Percentiles rank a stretch among this genome's conserved stretches.
These are phyloP conservation scores for Russula dissimulans DNA, from an alignment of 768 basidiomycete species.

Conservation along the genomic window DNA sequence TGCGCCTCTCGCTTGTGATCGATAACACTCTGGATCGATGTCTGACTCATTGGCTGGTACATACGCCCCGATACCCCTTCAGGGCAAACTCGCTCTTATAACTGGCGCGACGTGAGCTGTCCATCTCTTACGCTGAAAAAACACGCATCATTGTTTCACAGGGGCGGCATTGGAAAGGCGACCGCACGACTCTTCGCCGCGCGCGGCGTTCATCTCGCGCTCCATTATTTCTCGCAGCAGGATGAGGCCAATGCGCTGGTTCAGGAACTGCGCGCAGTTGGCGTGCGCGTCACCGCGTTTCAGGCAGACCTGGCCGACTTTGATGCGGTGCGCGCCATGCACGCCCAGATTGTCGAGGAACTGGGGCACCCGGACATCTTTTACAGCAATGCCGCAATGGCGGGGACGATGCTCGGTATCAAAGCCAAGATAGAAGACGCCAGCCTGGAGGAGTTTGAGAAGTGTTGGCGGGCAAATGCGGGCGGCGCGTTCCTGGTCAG, in stretches of 20 bases:
- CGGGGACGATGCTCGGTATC: slow-evolving; percentile 35
- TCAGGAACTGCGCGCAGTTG: slow-evolving; percentile 27
- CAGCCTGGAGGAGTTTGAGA: slow-evolving; percentile 37
- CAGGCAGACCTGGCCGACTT: slow-evolving; percentile 41
- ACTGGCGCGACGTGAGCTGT: slow-evolving; percentile 22
- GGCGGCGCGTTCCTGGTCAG: slow-evolving; percentile 39
- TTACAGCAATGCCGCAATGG: slow-evolving; percentile 43
- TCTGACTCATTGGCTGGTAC: slow-evolving; percentile 13
- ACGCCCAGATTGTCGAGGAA: slow-evolving; percentile 33
- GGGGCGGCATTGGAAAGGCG: slow-evolving; percentile 46
- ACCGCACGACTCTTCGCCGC: slow-evolving; percentile 38
- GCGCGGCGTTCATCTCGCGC: slow-evolving; percentile 31
- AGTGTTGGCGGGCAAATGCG: slow-evolving; percentile 39
- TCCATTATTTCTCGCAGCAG: slow-evolving; percentile 39
- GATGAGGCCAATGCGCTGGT: slow-evolving; percentile 34
- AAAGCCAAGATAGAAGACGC: slow-evolving; percentile 38
- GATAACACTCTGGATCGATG: slow-evolving; percentile 1
- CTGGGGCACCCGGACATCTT: slow-evolving; percentile 44
- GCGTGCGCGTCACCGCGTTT: slow-evolving; percentile 36
- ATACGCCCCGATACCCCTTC: slow-evolving; percentile 9
- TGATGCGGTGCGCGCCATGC: slow-evolving; percentile 35
- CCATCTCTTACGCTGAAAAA: neutral
- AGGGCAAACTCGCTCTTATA: slow-evolving; percentile 23
- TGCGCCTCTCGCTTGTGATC: neutral
- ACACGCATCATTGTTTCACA: slow-evolving; percentile 18